These are phyloP conservation scores for Rubia balearica DNA, from an alignment of 305 asterid species.

Conservation along the genomic window DNA sequence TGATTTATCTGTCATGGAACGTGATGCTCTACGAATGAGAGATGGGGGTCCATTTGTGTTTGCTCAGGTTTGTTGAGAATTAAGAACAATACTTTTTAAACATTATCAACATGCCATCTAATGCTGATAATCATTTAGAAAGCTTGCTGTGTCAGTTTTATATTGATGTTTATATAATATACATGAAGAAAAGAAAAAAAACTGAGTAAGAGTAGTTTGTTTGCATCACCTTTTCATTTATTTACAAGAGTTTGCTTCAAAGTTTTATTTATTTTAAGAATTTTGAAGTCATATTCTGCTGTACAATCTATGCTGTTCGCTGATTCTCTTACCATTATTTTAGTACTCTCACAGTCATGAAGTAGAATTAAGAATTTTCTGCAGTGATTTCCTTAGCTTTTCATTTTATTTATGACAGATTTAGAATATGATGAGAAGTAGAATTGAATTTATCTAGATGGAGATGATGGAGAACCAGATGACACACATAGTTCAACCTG, in stretches of 20 bases:
- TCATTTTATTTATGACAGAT: too few species aligned
- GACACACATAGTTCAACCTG: too few species aligned
- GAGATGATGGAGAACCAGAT: too few species aligned
- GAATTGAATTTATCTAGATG: too few species aligned
- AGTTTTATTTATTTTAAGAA: neutral
- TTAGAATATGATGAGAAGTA: too few species aligned
- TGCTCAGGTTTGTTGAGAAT: constrained; percentile 54
- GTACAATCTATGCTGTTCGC: neutral
- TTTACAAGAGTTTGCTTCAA: too few species aligned
- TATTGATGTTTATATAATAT: neutral
- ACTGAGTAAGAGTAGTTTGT: neutral
- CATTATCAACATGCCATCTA: neutral
- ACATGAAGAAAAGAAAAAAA: neutral
- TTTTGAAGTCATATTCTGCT: neutral
- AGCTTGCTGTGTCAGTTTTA: neutral
- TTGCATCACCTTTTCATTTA: neutral
- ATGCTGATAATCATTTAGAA: neutral
- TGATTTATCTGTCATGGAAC: constrained; percentile 86
- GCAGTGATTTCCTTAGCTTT: too few species aligned
- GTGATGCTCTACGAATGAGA: constrained; percentile 91
- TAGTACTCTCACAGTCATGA: too few species aligned
- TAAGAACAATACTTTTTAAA: neutral
- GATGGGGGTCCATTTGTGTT: constrained; percentile 94
- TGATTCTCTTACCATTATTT: neutral
- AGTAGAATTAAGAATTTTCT: too few species aligned